A percentile compares a stretch with the other conserved stretches of the same genome.
phyloP scores from a whole-genome alignment of 73 alveolate species.

The Paramecium sonneborni region DNA sequence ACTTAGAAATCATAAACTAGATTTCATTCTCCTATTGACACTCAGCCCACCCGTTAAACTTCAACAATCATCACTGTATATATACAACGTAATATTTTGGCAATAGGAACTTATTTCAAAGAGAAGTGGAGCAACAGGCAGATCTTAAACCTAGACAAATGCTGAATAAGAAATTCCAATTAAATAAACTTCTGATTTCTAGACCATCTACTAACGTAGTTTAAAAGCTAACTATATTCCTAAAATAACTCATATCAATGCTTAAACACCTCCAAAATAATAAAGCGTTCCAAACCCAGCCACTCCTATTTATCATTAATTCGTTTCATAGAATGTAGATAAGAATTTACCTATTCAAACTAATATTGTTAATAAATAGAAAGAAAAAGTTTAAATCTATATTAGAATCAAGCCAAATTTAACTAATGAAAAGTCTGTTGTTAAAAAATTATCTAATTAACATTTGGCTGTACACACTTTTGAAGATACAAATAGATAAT shows the following conservation, averaged over 20 bases:
- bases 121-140: not conserved
- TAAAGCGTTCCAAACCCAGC: too few species aligned
- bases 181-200: slow-evolving; percentile 17
- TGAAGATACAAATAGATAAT: slow-evolving; percentile 34
- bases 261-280: slow-evolving; percentile 29
- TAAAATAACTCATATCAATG: not conserved
- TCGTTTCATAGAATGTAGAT: too few species aligned
- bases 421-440: slow-evolving; percentile 16
- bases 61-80: slow-evolving; percentile 25
- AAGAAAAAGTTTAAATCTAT: not conserved
- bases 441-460: slow-evolving; percentile 1
- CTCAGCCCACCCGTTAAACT: slow-evolving; percentile 27
- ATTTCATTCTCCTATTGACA: not conserved
- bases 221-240: not conserved
- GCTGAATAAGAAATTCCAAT: not conserved
- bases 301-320: too few species aligned
- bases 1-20: not conserved
- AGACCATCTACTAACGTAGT: not conserved
- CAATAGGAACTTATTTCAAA: slow-evolving; percentile 4
- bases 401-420: slow-evolving; percentile 31
- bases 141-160: not conserved
- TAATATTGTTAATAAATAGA: not conserved
- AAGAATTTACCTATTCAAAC: too few species aligned
- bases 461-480: slow-evolving; percentile 35
- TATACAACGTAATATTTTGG: not conserved